phyloP scores from a whole-genome alignment of 306 rosid species.

The Parietaria judaica region DNA sequence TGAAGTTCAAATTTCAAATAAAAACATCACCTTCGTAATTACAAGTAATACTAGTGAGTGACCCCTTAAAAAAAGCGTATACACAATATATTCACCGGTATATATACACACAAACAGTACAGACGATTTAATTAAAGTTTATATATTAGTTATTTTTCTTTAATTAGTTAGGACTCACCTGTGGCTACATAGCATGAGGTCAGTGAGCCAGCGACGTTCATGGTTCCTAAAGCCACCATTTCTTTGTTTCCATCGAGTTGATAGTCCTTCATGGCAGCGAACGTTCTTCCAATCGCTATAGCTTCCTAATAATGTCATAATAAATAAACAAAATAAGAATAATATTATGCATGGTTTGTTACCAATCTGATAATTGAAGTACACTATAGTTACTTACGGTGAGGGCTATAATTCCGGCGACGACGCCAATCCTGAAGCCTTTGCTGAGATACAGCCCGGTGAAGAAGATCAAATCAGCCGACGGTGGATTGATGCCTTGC shows the following conservation, averaged over 20 bases:
- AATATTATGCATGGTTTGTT: background rate
- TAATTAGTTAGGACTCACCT: too few relatives aligned
- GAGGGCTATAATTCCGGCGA: conserved; percentile 61
- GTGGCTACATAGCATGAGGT: conserved; percentile 83
- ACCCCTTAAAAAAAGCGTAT: too few relatives aligned
- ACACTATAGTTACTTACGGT: conserved; percentile 41
- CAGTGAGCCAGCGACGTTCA: conserved; percentile 74
- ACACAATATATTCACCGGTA: too few relatives aligned
- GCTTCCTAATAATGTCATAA: conserved; percentile 51
- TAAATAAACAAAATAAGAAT: background rate
- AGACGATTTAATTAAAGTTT: too few relatives aligned
- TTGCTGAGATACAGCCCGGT: conserved; percentile 43
- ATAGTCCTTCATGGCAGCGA: conserved; percentile 74
- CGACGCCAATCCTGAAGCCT: conserved; percentile 56
- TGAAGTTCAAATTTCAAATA: too few relatives aligned
- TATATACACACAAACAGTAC: too few relatives aligned
- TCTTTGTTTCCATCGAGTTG: conserved; percentile 78
- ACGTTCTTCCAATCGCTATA: conserved; percentile 88
- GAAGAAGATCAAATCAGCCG: conserved; percentile 48
- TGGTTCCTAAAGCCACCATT: conserved; percentile 88
- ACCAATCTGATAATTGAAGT: background rate
- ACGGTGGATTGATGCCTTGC: conserved; percentile 60
- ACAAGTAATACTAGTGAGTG: too few relatives aligned
- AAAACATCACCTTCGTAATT: too few relatives aligned
- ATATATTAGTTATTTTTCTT: too few relatives aligned